Evolutionary conservation across 257 asterid species (phyloP), one percentile per base, ranked within the genome.

Genomic region (Forsythia suspensa): DNA sequence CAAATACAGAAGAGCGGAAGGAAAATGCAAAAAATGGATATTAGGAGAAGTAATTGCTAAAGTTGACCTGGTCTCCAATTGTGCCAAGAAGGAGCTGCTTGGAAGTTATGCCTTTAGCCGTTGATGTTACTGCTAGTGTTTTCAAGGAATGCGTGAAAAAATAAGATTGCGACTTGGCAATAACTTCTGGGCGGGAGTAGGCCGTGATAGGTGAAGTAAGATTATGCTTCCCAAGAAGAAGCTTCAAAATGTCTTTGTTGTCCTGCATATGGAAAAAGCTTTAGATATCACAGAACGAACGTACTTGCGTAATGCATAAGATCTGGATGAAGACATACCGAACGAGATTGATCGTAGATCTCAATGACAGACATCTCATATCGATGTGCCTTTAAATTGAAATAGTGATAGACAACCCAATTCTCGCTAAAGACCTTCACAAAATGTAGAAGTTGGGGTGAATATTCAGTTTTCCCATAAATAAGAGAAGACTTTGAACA

Each of bases 341-440:
- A 96, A 68, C 99, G 97, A 82, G 98, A 93, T 86, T 92, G 97
- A 77, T 96, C 99, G 79, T 91, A 96, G 85, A 96, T 92, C 88
- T 96, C 99, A 82, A 94, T 89, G 80, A 96, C 99, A 83, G 98
- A 92, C 97, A 96, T 96, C 88, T 96, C 99, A 79, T 89, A 92
- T 83, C 98, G 90, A 82, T 94, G 99, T 75, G 99, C 98, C 86
- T 97, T 88, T 77, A 94, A 90, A 85, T 96, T 96, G 87, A 96
- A 94, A 93, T 91, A 96, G 91, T 96, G 99, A 87, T 96, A 96
- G 82, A 94, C 94, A 70, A 96, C 86, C 99, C 99, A 96, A 86
- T 96, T 94, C 96, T 96, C 99, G 65, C 99, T 90, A 79, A 91
- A 85, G 81, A 94, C 97, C 99, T 96, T 80, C 81, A 85, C 55